Conservation (phyloP, 768 basidiomycete genomes). For the Polyporus arcularius region DNA sequence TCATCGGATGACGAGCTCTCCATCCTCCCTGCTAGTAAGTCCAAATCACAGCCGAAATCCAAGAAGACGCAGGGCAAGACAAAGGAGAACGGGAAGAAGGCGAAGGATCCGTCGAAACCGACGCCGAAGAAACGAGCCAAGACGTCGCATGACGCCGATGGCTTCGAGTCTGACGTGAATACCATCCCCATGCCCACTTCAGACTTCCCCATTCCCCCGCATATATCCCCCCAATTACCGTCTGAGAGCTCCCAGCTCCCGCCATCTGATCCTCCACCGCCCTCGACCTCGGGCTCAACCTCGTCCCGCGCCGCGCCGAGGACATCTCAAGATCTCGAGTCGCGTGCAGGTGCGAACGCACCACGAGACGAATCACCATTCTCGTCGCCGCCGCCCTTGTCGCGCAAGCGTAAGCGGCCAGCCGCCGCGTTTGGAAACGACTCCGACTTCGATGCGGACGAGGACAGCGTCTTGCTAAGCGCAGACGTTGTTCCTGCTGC, state of each 20-base stretch:
- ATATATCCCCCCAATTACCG: conserved; percentile 20
- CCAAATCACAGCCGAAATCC: conserved; percentile 9
- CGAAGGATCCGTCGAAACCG: background rate
- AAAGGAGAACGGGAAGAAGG: conserved; percentile 11
- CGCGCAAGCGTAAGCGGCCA: conserved; percentile 21
- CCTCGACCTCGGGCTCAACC: background rate
- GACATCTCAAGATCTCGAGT: conserved; percentile 4
- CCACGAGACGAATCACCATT: conserved; percentile 8
- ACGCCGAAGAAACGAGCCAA: conserved; percentile 16
- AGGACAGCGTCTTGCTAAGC: background rate
- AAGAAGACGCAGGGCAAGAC: conserved; percentile 17
- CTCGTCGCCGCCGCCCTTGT: conserved; percentile 16
- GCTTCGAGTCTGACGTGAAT: conserved; percentile 21
- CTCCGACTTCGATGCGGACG: background rate
- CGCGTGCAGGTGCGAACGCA: background rate
- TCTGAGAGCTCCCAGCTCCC: conserved; percentile 27
- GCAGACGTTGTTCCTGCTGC: background rate
- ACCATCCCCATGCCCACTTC: conserved; percentile 27
- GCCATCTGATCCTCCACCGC: conserved; percentile 6
- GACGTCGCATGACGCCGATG: conserved; percentile 9
- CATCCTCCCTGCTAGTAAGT: conserved; percentile 14
- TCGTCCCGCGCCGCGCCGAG: background rate
- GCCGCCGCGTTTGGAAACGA: background rate
- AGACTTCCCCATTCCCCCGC: conserved; percentile 8
- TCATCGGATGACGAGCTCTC: conserved; percentile 32